Evolutionary conservation across 2,329 filamentous ascomycete species (phyloP).

Genomic region (Trichoderma endophyticum): DNA sequence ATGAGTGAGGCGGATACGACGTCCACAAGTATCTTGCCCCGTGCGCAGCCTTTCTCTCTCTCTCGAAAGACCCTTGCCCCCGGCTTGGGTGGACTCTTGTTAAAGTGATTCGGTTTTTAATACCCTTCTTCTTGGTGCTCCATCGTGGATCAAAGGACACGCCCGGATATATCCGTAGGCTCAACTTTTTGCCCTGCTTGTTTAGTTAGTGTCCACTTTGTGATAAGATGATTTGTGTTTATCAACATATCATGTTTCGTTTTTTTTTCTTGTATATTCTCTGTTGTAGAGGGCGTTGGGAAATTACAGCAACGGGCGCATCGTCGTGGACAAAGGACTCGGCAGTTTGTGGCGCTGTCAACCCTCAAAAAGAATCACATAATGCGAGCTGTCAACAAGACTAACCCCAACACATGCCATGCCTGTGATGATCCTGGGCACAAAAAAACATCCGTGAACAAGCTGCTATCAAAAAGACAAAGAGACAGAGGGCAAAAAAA

Average conservation of each 20-base stretch:
- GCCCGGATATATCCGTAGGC: constrained; percentile 16
- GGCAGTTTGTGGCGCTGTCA: neutral
- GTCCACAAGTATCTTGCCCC: neutral
- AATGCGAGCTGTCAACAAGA: neutral
- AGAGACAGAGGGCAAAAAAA: neutral
- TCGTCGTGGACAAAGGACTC: neutral
- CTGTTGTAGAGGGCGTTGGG: neutral
- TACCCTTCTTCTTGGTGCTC: neutral
- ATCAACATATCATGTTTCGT: neutral
- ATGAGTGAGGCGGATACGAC: neutral
- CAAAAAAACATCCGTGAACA: neutral
- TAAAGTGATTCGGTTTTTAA: neutral
- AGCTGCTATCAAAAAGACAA: neutral
- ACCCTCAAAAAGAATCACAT: neutral
- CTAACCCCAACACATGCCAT: constrained; percentile 6
- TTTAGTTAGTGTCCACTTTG: neutral
- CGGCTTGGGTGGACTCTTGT: neutral
- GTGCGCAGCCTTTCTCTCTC: neutral
- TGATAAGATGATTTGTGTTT: neutral
- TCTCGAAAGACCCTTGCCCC: neutral
- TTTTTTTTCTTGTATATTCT: neutral
- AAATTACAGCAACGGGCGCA: neutral
- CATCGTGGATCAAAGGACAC: neutral
- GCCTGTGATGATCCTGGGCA: neutral
- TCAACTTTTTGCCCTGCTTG: constrained; percentile 9